These are phyloP conservation scores for Candida frijolesensis DNA, from an alignment of 1,139 yeast species.

Conservation along the genomic window DNA sequence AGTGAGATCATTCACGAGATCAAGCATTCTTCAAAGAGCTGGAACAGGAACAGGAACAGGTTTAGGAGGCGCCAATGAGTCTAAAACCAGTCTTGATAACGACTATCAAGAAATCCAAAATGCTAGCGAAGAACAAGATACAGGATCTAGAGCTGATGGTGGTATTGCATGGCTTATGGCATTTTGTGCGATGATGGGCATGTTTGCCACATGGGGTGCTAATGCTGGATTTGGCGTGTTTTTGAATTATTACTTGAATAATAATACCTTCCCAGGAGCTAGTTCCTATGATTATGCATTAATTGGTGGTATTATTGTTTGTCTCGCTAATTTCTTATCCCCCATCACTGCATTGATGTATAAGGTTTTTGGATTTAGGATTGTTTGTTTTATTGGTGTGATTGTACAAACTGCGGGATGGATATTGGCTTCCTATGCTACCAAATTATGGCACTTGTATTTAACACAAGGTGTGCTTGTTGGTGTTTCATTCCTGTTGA, in stretches of 20 bases:
- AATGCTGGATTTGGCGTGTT: conserved; percentile 73
- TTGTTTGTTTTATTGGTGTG: conserved; percentile 49
- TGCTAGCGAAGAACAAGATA: conserved; percentile 9
- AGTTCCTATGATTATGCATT: conserved; percentile 63
- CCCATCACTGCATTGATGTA: conserved; percentile 49
- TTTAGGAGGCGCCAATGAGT: too few species aligned
- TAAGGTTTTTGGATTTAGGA: conserved; percentile 36
- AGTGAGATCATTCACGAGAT: conserved; percentile 1
- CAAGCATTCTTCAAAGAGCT: background rate
- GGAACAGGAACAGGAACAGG: background rate
- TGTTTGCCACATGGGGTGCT: conserved; percentile 73
- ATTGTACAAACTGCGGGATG: conserved; percentile 57
- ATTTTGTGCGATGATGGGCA: conserved; percentile 48
- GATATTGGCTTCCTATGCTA: conserved; percentile 65
- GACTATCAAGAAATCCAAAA: conserved; percentile 2
- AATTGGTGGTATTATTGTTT: conserved; percentile 67
- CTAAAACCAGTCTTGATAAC: too few species aligned
- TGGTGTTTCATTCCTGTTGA: conserved; percentile 61
- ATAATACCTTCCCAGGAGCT: conserved; percentile 57
- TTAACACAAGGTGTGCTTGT: conserved; percentile 69
- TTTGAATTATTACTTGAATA: conserved; percentile 52
- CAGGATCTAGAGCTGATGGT: conserved; percentile 54
- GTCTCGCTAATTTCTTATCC: conserved; percentile 57
- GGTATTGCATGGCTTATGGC: conserved; percentile 76
- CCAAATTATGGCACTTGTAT: conserved; percentile 62